These are phyloP conservation scores for Psidium guajava DNA, from an alignment of 345 rosid genomes.

Conservation along the genomic window DNA sequence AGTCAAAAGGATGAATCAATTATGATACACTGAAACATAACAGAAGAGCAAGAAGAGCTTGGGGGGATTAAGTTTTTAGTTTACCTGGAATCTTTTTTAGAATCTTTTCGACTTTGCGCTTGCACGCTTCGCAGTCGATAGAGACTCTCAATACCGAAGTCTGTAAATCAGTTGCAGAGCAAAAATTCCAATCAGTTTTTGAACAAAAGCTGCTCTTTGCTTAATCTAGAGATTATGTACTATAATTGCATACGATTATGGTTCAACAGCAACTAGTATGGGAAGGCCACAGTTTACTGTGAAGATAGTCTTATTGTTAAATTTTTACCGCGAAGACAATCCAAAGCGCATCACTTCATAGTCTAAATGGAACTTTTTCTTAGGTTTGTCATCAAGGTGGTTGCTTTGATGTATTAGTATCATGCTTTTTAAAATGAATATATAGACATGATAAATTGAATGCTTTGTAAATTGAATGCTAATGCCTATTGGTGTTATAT, in stretches of 20 bases:
- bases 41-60: neutral
- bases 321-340: too few relatives aligned
- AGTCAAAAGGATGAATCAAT: neutral
- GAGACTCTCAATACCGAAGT: conserved; percentile 7
- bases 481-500: too few relatives aligned
- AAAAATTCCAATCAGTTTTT: neutral
- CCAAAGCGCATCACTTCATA: too few relatives aligned
- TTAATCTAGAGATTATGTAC: neutral
- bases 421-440: too few relatives aligned
- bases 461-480: too few relatives aligned
- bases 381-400: too few relatives aligned
- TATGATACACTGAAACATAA: neutral
- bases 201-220: neutral
- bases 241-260: neutral
- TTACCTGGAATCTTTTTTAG: conserved; percentile 1
- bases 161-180: neutral
- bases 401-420: too few relatives aligned
- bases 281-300: too few relatives aligned
- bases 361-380: too few relatives aligned
- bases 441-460: too few relatives aligned
- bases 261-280: too few relatives aligned
- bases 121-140: conserved; percentile 12
- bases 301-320: too few relatives aligned
- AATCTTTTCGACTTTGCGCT: conserved; percentile 9
- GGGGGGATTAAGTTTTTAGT: neutral